phyloP scores from a whole-genome alignment of 2,329 filamentous ascomycete genomes.

The Aureobasidium sp. region DNA sequence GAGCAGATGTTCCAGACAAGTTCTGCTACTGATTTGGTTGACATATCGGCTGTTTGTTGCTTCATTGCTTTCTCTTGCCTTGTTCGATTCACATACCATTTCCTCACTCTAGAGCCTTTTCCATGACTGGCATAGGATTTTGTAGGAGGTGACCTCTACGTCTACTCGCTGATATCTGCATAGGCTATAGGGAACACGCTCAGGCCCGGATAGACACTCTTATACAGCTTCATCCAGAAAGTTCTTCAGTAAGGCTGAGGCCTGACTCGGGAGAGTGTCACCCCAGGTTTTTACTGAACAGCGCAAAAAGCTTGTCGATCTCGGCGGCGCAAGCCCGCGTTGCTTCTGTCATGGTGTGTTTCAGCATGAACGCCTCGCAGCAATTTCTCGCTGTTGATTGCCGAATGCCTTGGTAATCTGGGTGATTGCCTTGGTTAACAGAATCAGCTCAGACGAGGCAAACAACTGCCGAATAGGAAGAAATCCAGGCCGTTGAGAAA shows the following conservation, averaged over 20 bases:
- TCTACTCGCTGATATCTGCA: not conserved
- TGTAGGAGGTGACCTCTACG: not conserved
- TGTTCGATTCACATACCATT: no score
- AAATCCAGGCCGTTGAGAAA: not conserved
- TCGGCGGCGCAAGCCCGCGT: not conserved
- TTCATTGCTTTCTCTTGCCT: no score
- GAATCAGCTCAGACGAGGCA: not conserved
- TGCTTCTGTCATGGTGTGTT: slow-evolving; percentile 3
- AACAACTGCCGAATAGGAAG: not conserved
- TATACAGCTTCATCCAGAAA: not conserved
- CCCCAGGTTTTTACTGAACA: not conserved
- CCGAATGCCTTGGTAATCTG: not conserved
- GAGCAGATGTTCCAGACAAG: not conserved
- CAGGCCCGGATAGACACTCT: not conserved
- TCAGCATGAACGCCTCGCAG: not conserved
- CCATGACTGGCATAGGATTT: no score
- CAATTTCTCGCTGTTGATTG: not conserved
- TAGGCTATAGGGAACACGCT: not conserved
- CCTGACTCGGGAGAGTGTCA: not conserved
- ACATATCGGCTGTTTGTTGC: not conserved
- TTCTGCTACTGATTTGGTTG: not conserved
- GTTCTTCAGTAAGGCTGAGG: not conserved
- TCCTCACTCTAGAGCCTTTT: no score
- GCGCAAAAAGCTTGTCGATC: slow-evolving; percentile 7
- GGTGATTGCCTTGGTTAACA: not conserved